Conservation (phyloP, 2,329 filamentous ascomycete species). For the Coniochaeta sp. region DNA sequence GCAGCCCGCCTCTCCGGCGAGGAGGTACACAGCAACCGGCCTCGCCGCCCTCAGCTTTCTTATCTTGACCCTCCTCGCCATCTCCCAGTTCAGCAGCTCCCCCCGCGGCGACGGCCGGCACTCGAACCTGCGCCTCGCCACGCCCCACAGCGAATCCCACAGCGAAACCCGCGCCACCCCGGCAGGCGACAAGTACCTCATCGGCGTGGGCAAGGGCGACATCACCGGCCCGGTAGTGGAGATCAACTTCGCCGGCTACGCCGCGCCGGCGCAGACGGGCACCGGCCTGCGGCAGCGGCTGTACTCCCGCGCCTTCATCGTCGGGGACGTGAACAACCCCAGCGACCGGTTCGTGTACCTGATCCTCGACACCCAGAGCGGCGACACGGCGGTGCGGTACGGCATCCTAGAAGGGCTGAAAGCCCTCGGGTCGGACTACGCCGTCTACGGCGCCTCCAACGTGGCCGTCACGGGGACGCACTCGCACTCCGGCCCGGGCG, state of each 20-base stretch:
- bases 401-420: constrained; percentile 70
- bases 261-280: constrained; percentile 70
- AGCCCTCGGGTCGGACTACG: constrained; percentile 61
- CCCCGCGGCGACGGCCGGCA: constrained; percentile 7
- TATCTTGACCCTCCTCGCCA: constrained; percentile 22
- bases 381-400: constrained; percentile 79
- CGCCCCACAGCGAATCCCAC: constrained; percentile 3
- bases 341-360: constrained; percentile 75
- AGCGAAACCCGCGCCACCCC: constrained; percentile 9
- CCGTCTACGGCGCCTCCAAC: constrained; percentile 69
- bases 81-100: constrained; percentile 13
- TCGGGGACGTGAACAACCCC: constrained; percentile 59
- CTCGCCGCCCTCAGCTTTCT: constrained; percentile 24
- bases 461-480: constrained; percentile 88
- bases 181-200: constrained; percentile 34
- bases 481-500: constrained; percentile 81
- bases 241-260: constrained; percentile 86
- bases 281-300: constrained; percentile 77
- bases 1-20: constrained; percentile 10
- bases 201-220: constrained; percentile 46
- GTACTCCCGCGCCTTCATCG: constrained; percentile 80
- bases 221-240: constrained; percentile 71
- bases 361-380: constrained; percentile 77
- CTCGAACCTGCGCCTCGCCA: constrained; percentile 5
- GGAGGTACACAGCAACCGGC: constrained; percentile 16